Conservation (phyloP, 352 stramenopile genomes). For the Phytophthora agathidicida region DNA sequence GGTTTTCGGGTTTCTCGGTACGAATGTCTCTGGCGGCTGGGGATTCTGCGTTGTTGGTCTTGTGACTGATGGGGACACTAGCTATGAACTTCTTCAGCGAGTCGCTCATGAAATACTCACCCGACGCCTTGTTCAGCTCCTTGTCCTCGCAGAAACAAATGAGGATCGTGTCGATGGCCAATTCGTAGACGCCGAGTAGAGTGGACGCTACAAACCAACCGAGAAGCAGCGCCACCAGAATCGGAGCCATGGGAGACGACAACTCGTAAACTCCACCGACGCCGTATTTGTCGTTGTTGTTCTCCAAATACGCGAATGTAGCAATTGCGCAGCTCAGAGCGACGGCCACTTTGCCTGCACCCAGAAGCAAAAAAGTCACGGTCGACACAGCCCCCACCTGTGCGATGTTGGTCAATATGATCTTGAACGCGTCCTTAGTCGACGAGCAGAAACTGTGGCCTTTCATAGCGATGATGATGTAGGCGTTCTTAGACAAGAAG, state of each 20-base stretch:
- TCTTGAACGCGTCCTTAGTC: constrained; percentile 93
- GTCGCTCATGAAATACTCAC: constrained; percentile 83
- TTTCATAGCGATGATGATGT: constrained; percentile 90
- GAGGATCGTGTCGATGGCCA: constrained; percentile 95
- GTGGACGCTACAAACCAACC: constrained; percentile 94
- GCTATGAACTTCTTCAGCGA: constrained; percentile 73
- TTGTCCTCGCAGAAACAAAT: constrained; percentile 96
- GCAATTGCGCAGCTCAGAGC: constrained; percentile 57
- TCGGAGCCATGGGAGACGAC: constrained; percentile 81
- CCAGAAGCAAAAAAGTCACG: constrained; percentile 90
- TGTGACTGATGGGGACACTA: constrained; percentile 43
- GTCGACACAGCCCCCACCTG: constrained; percentile 88
- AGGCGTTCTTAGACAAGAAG: constrained; percentile 98
- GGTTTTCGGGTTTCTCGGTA: background rate
- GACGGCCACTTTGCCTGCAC: constrained; percentile 93
- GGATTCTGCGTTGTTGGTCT: background rate
- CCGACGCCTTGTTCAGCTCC: constrained; percentile 69
- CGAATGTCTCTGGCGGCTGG: background rate
- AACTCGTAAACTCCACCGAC: constrained; percentile 68
- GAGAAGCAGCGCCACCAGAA: constrained; percentile 91
- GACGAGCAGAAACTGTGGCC: constrained; percentile 79
- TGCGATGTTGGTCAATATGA: constrained; percentile 92
- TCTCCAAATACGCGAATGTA: constrained; percentile 70
- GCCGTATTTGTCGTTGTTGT: constrained; percentile 54
- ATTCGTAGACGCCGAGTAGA: constrained; percentile 95